A percentile compares a stretch with the other conserved stretches of the same genome.
These are phyloP conservation scores for Acrocalymma vagum DNA, from an alignment of 2,329 filamentous ascomycete species.

Conservation along the genomic window DNA sequence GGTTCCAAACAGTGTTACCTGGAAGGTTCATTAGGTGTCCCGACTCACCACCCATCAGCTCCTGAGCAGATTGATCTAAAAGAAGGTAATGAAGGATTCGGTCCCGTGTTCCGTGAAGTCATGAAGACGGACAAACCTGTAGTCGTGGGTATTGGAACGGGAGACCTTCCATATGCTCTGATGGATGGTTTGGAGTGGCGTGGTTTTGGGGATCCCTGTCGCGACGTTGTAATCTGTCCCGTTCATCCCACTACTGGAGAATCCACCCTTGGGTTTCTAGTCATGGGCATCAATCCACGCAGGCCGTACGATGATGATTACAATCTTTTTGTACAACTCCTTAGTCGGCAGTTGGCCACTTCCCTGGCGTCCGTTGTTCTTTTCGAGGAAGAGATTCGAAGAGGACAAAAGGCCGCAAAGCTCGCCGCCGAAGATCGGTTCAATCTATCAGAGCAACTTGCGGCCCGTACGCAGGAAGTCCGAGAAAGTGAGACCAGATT, in stretches of 20 bases:
- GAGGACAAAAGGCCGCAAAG: conserved; percentile 76
- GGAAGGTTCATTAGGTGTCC: conserved; percentile 76
- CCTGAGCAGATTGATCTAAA: conserved; percentile 72
- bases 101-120: conserved; percentile 78
- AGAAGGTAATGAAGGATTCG: conserved; percentile 75
- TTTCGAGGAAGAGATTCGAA: conserved; percentile 82
- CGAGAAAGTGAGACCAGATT: conserved; percentile 77
- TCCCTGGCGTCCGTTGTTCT: conserved; percentile 83
- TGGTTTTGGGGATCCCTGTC: conserved; percentile 75
- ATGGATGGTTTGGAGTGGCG: conserved; percentile 74
- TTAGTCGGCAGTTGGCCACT: conserved; percentile 79
- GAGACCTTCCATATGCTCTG: conserved; percentile 70
- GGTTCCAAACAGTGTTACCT: conserved; percentile 72
- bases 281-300: conserved; percentile 80
- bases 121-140: conserved; percentile 73
- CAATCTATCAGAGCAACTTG: conserved; percentile 78
- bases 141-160: conserved; percentile 71
- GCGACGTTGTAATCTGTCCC: conserved; percentile 77
- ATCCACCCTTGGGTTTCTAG: conserved; percentile 77
- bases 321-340: conserved; percentile 76
- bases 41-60: conserved; percentile 68
- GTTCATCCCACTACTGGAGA: conserved; percentile 81
- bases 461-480: conserved; percentile 66
- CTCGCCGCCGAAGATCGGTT: conserved; percentile 80
- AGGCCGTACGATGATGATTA: conserved; percentile 84